Base-by-base conservation (phyloP, 2,329 filamentous ascomycete species). In the Colletotrichum sp. region DNA sequence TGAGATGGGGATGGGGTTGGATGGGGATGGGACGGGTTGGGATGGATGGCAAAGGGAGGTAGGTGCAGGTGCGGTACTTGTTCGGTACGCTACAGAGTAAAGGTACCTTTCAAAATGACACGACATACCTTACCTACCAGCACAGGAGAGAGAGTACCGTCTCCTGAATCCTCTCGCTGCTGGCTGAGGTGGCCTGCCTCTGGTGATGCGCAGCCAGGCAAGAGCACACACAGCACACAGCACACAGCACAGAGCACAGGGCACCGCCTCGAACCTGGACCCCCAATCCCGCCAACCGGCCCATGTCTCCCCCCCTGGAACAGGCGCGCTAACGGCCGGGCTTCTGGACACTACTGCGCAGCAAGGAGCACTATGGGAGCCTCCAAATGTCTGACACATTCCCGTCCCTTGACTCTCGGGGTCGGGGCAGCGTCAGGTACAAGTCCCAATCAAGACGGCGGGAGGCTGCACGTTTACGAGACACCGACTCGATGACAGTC, bases 61-160 rank as follows among this genome's bases (percentile, higher is more conserved):
- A 32, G 32, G 34, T 36, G 34, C 34, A 36, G 15, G 39, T 36
- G 24, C 39, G 28, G 59, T n/a, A 62, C 26, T 30, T 32, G 59
- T 8, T 2, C 2, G 55, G 55, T 59, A 49, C 44, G n/a, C 18
- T 49, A 18, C 32, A 12, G 15, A 30, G 62, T n/a, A n/a, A 34
- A 55, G 44, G 63, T 44, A 49, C 69, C 16, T 32, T 60, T 60
- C 49, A 57, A 69, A 73, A 76, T 66, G 64, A 76, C 70, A 76
- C 73, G 69, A 76, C 73, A 68, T 36, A 8, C 15, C 34, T 36
- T 34, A 15, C 55, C 24, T 15, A 32, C 32, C 52, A 49, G 21
- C 26, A 62, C 6, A 55, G 62, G 15, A 60, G 26, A 60, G 15
- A 16, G n/a, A 10, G 15, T n/a, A 21, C 28, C 30, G 13, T 13